A percentile compares a stretch with the other conserved stretches of the same genome.
Evolutionary conservation across 1,139 yeast species (phyloP).

Genomic region (Yamadazyma songkhlaensis): DNA sequence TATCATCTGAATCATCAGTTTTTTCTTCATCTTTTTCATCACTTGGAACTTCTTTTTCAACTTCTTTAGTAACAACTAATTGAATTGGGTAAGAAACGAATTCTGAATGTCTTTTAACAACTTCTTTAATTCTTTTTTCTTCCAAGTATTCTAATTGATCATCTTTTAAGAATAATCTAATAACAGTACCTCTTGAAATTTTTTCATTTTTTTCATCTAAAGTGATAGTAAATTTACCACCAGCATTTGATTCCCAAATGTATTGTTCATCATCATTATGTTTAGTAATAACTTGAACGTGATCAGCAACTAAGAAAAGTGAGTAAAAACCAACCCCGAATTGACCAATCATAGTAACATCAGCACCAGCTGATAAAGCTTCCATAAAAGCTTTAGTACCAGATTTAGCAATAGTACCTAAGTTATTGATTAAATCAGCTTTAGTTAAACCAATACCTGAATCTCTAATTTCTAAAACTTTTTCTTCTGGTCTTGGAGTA

Average conservation of each 20-base stretch:
- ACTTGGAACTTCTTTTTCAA: constrained; percentile 89
- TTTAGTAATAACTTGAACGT: constrained; percentile 97
- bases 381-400: constrained; percentile 99
- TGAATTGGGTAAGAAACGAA: constrained; percentile 99
- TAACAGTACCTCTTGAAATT: constrained; percentile 91
- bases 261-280: constrained; percentile 99
- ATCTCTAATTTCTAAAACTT: constrained; percentile 95
- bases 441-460: constrained; percentile 99
- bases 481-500: constrained; percentile 93
- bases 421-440: constrained; percentile 97
- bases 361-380: constrained; percentile 99
- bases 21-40: constrained; percentile 64
- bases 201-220: constrained; percentile 83
- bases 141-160: constrained; percentile 99
- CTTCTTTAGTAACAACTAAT: constrained; percentile 97
- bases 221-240: constrained; percentile 97
- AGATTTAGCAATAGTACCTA: constrained; percentile 99
- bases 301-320: constrained; percentile 98
- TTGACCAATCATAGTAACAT: constrained; percentile 99
- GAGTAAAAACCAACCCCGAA: constrained; percentile 99
- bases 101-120: constrained; percentile 99
- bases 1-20: constrained; percentile 46
- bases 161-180: constrained; percentile 96
- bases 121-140: constrained; percentile 99
- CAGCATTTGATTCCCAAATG: constrained; percentile 99